Conservation (phyloP, 148 eudicot species). For the Pharnaceum exiguum region DNA sequence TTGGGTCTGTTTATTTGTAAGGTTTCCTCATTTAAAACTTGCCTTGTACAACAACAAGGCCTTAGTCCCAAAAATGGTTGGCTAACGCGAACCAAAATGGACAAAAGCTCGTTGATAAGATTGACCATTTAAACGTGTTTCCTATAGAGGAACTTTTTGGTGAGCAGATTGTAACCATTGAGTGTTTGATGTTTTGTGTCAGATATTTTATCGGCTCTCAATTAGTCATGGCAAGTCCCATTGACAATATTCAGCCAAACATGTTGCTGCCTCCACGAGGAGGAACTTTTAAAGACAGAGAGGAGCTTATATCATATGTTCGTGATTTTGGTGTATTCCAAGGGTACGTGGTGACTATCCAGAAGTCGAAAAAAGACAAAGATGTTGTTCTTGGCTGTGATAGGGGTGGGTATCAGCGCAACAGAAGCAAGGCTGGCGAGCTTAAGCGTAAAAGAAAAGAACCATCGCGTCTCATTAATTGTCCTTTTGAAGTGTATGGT, state of each 20-base stretch:
- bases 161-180: too few relatives aligned
- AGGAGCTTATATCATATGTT: slow-evolving; percentile 44
- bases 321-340: slow-evolving; percentile 47
- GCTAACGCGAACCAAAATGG: too few relatives aligned
- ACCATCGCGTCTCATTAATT: slow-evolving; percentile 41
- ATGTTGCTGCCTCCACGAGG: slow-evolving; percentile 37
- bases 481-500: slow-evolving; percentile 49
- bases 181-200: too few relatives aligned
- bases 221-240: slow-evolving; percentile 14
- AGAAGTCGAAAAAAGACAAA: slow-evolving; percentile 36
- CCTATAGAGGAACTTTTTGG: too few relatives aligned
- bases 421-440: slow-evolving; percentile 33
- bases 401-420: slow-evolving; percentile 51
- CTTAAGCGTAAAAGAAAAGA: slow-evolving; percentile 38
- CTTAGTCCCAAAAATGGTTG: too few relatives aligned
- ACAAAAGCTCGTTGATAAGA: too few relatives aligned
- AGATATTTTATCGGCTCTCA: slow-evolving; percentile 16
- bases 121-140: too few relatives aligned
- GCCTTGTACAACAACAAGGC: too few relatives aligned
- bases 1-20: too few relatives aligned
- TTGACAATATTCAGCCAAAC: slow-evolving; percentile 7
- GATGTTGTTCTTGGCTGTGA: slow-evolving; percentile 48
- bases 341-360: slow-evolving; percentile 49
- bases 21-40: too few relatives aligned
- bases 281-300: slow-evolving; percentile 44